A percentile compares a stretch with the other conserved stretches of the same genome.
Evolutionary conservation across 2,329 filamentous ascomycete genomes (phyloP).

Genomic region (Samsoniella hepiali): DNA sequence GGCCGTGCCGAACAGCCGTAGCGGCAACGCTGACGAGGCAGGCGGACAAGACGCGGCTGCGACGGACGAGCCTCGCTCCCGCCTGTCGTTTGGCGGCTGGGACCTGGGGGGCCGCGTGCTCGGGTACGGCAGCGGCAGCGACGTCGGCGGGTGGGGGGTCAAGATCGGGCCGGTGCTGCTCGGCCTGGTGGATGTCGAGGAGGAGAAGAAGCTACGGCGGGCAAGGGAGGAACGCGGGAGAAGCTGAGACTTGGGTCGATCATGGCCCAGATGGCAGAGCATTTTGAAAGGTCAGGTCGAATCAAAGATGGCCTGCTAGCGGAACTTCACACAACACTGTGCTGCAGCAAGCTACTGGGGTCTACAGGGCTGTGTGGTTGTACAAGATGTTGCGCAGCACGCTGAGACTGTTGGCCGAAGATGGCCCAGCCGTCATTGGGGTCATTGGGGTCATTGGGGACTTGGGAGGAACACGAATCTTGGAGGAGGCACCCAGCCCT

Average conservation of each 20-base stretch:
- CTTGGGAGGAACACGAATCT: too few species aligned
- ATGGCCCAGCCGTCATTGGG: too few species aligned
- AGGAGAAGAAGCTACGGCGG: background rate
- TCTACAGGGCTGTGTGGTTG: too few species aligned
- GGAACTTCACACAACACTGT: too few species aligned
- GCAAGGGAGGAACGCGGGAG: background rate
- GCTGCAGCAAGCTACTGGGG: too few species aligned
- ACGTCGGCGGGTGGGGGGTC: background rate
- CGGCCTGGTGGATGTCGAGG: background rate
- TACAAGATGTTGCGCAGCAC: too few species aligned
- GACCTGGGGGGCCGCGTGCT: slow-evolving; percentile 1
- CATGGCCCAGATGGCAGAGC: background rate
- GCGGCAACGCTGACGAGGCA: background rate
- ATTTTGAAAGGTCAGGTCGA: background rate
- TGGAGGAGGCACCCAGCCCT: too few species aligned
- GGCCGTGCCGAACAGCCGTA: background rate
- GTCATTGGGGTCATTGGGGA: too few species aligned
- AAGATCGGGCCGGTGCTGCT: slow-evolving; percentile 7
- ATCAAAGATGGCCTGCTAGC: too few species aligned
- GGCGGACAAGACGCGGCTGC: background rate
- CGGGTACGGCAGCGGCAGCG: background rate
- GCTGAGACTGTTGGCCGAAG: too few species aligned
- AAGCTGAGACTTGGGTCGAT: background rate
- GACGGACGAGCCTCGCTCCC: background rate
- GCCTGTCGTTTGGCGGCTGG: background rate